Base-by-base conservation (phyloP, 768 basidiomycete genomes). In the Auricularia auricula-judae region DNA sequence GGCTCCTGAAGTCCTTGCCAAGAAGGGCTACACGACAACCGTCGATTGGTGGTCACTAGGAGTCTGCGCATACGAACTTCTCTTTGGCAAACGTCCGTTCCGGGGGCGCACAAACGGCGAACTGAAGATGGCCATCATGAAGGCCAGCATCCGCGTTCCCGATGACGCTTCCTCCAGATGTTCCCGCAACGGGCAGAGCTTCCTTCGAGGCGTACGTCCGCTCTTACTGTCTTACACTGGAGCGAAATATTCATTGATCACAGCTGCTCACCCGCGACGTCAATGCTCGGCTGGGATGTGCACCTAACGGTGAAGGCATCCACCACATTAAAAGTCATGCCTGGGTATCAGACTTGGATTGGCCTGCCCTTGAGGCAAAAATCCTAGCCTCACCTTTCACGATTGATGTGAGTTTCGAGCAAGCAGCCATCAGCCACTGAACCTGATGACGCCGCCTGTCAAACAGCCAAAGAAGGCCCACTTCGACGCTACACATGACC, bases 11-110 rank as follows among this genome's bases (percentile, higher is more conserved):
- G 96, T 99, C 58, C 79, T 99, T 51, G 80, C 86, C 56, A 97
- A 97, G 75, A 86, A 91, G 66, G 96, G 96, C 16, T 99, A 99
- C 75, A 93, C 92, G 3, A 93, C 87, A 71, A 86, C 87, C 39
- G 92, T 97, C 69, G 94, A 98, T 74, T 97, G 93, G 91, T 98
- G 94, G 94, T 95, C 93, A 21, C 83, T 98, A 0, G 94, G 94
- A 18, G 90, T 98, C 63, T 91, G 93, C 74, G 87, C 89, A 60
- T 96, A 91, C 72, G 94, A 98, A 71, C 83, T 98, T 29, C 82
- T 95, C 33, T 96, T 96, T 70, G 93, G 93, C 35, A 86, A 90
- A 63, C 82, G 94, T 51, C 94, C 94, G 1, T 97, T 96, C 80
- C 82, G 95, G 51, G 96, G 97, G 11, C 86, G 91, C 72, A 92